phyloP scores from a whole-genome alignment of 805 yeast genomes.

The Saitoella complicata region DNA sequence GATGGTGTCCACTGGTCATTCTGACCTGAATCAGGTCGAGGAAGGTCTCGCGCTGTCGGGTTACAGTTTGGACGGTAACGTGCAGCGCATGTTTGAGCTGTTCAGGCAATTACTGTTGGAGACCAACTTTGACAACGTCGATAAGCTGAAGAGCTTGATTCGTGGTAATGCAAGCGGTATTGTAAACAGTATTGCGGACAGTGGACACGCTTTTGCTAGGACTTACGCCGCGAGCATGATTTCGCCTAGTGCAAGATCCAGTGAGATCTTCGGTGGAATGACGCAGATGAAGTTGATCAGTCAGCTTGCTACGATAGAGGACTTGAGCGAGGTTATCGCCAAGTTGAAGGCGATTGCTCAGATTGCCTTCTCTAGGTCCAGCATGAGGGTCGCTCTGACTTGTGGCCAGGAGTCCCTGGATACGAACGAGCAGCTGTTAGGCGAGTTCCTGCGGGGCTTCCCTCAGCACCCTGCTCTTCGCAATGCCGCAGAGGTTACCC shows the following conservation, averaged over 20 bases:
- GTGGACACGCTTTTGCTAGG: conserved; percentile 76
- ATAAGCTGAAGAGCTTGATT: conserved; percentile 57
- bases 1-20: conserved; percentile 40
- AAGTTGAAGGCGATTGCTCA: conserved; percentile 27
- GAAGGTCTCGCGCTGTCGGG: conserved; percentile 48
- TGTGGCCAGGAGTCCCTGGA: conserved; percentile 32
- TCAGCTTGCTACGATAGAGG: conserved; percentile 37
- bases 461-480: conserved; percentile 12
- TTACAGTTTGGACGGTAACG: conserved; percentile 50
- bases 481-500: too few species aligned
- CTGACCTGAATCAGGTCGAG: conserved; percentile 24
- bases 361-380: conserved; percentile 9
- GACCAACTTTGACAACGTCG: conserved; percentile 50
- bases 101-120: conserved; percentile 52
- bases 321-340: conserved; percentile 46
- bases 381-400: conserved; percentile 37
- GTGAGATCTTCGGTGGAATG: conserved; percentile 57
- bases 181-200: conserved; percentile 61
- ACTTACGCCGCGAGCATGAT: conserved; percentile 48
- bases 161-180: conserved; percentile 63
- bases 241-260: conserved; percentile 41
- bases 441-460: conserved; percentile 17
- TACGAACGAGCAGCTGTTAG: conserved; percentile 19
- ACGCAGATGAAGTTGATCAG: conserved; percentile 57
- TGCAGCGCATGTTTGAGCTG: conserved; percentile 42